phyloP scores from a whole-genome alignment of 495 filamentous ascomycete species.

The Melanomma pulvis-pyrius region DNA sequence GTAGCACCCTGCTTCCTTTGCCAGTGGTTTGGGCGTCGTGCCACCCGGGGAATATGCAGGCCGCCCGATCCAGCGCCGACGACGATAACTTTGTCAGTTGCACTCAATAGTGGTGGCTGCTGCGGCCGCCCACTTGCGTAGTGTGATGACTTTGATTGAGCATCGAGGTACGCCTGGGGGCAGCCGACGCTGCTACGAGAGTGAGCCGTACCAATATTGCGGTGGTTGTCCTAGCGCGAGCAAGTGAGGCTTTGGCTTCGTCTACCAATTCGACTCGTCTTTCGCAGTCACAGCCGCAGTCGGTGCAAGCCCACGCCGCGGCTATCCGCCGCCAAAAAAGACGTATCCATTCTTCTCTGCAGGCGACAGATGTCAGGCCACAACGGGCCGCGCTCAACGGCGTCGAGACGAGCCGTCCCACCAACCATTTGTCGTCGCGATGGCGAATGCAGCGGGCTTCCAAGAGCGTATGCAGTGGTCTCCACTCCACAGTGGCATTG shows the following conservation, averaged over 20 bases:
- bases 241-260: neutral
- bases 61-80: constrained; percentile 4
- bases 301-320: neutral
- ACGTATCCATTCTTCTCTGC: neutral
- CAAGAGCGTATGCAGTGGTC: neutral
- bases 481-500: constrained; percentile 3
- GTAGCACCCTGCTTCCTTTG: constrained; percentile 1
- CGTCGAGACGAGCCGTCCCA: neutral
- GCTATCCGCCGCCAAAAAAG: neutral
- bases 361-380: neutral
- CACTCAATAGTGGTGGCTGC: neutral
- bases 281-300: neutral
- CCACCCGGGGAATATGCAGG: constrained; percentile 11
- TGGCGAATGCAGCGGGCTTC: constrained; percentile 8
- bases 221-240: neutral
- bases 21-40: constrained; percentile 2
- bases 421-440: constrained; percentile 6
- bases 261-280: constrained; percentile 11
- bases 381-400: constrained; percentile 7
- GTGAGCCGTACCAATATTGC: neutral
- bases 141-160: constrained; percentile 11
- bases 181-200: neutral
- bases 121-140: neutral
- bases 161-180: neutral
- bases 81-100: constrained; percentile 17